These are phyloP conservation scores for Cordyceps farinosa DNA, from an alignment of 2,329 filamentous ascomycete genomes.

Conservation along the genomic window DNA sequence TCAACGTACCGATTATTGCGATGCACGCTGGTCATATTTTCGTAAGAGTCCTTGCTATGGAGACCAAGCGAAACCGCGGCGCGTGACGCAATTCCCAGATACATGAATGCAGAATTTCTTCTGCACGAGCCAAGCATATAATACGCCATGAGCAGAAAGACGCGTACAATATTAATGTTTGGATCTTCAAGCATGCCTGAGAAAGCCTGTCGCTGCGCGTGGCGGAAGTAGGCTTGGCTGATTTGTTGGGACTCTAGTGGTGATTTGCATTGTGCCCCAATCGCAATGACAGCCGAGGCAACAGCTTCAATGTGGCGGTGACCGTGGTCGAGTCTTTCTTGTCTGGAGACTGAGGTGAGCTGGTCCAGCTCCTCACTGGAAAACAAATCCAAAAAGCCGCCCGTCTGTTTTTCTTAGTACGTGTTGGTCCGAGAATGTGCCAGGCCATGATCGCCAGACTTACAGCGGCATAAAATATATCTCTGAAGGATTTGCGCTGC, in stretches of 20 bases:
- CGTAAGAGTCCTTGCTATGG: conserved; percentile 38
- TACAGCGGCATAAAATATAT: conserved; percentile 3
- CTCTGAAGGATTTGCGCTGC: background rate
- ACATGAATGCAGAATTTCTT: conserved; percentile 60
- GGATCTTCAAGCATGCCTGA: conserved; percentile 51
- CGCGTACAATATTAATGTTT: conserved; percentile 48
- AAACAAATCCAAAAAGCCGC: conserved; percentile 17
- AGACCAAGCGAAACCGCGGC: conserved; percentile 56
- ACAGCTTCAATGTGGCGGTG: conserved; percentile 16
- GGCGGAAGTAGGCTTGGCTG: conserved; percentile 41
- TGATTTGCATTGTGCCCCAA: conserved; percentile 46
- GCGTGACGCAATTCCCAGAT: conserved; percentile 55
- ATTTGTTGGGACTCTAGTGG: conserved; percentile 27
- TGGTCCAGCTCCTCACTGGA: background rate
- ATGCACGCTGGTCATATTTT: conserved; percentile 21
- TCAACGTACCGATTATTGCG: conserved; percentile 25
- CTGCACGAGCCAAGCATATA: conserved; percentile 58
- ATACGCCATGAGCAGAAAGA: conserved; percentile 55
- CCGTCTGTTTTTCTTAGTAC: conserved; percentile 7
- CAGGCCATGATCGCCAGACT: background rate
- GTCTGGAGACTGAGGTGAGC: conserved; percentile 7
- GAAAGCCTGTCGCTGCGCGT: conserved; percentile 46
- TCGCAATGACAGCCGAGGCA: conserved; percentile 46
- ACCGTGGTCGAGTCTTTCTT: background rate
- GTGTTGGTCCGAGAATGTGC: no score